These are phyloP conservation scores for Trichophyton benhamiae DNA, from an alignment of 2,329 filamentous ascomycete species.

Conservation along the genomic window DNA sequence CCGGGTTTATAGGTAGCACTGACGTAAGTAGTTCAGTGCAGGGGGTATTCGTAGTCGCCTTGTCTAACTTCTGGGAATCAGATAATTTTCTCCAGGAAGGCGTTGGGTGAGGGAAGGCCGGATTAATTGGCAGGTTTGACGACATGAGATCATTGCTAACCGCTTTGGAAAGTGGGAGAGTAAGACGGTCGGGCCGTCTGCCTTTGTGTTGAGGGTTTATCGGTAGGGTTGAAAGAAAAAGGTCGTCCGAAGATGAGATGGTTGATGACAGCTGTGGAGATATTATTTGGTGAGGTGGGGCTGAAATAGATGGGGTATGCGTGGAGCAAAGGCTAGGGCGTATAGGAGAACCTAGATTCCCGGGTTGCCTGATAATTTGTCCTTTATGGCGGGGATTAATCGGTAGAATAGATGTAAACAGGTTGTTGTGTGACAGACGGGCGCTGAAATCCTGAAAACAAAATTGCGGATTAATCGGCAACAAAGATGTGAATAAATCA, in stretches of 20 bases:
- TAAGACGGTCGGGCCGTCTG: background rate
- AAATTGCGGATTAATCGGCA: background rate
- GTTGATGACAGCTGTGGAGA: constrained; percentile 5
- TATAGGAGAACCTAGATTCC: background rate
- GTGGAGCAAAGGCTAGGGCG: background rate
- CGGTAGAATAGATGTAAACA: constrained; percentile 1
- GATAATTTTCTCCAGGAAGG: background rate
- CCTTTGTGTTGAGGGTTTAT: constrained; percentile 6
- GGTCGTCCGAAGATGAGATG: constrained; percentile 10
- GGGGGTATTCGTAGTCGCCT: background rate
- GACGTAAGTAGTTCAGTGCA: background rate
- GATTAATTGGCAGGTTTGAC: constrained; percentile 9
- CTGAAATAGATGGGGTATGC: background rate
- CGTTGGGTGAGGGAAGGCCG: background rate
- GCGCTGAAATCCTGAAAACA: background rate
- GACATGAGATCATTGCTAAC: background rate
- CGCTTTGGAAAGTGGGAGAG: background rate
- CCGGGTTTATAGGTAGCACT: constrained; percentile 9
- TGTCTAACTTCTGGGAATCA: background rate
- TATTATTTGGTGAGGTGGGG: constrained; percentile 15
- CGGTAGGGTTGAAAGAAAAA: constrained; percentile 6
- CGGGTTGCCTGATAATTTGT: background rate
- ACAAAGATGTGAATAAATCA: background rate
- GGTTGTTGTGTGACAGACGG: background rate
- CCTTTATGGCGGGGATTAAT: constrained; percentile 1